Evolutionary conservation across 352 stramenopile genomes (phyloP), one percentile per base, ranked within the genome.

Genomic region (Phytopythium montanum): DNA sequence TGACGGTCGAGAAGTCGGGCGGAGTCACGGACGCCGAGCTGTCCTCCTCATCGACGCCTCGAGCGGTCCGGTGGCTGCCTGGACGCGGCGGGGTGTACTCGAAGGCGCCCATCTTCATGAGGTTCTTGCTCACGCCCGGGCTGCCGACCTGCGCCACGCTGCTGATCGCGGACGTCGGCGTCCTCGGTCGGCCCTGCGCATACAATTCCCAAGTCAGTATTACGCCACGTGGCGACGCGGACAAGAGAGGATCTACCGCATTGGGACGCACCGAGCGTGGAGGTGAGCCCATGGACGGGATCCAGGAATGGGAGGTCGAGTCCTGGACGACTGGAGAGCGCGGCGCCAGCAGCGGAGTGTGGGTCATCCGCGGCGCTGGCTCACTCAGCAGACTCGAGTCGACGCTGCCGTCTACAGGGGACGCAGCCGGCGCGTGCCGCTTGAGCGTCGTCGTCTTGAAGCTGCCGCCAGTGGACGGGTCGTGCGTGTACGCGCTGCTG

Each of bases 51-150:
- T 69, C 66, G 18, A 51, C 41, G 67, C 60, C 6, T 13, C 31
- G 28, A 54, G 34, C 14, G 52, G 23, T 10, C 19, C 42, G 29
- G 18, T 67, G 80, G 23, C 44, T 31, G 23, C 70, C 69, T 3
- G 46, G 60, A 26, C 60, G 79, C 21, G 76, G 77, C 39, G 84
- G 84, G 12, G 84, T 88, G 59, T 79, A 86, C 61, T 91, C 84
- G 28, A 93, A 93, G 5, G 77, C 83, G 41, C 83, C 83, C 59
- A 89, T 77, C 53, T 92, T 88, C 80, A 91, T 90, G 29, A 93
- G 60, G 62, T 93, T 89, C 31, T 81, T 87, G 65, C 71, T 93
- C 44, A 93, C 74, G 18, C 69, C 70, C 8, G 84, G 84, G 38
- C 78, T 91, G 31, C 65, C 74, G 45, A 61, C 70, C 7, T 56